Base-by-base conservation (phyloP, 495 filamentous ascomycete species). In the Staphylotrichum tortipilum region DNA sequence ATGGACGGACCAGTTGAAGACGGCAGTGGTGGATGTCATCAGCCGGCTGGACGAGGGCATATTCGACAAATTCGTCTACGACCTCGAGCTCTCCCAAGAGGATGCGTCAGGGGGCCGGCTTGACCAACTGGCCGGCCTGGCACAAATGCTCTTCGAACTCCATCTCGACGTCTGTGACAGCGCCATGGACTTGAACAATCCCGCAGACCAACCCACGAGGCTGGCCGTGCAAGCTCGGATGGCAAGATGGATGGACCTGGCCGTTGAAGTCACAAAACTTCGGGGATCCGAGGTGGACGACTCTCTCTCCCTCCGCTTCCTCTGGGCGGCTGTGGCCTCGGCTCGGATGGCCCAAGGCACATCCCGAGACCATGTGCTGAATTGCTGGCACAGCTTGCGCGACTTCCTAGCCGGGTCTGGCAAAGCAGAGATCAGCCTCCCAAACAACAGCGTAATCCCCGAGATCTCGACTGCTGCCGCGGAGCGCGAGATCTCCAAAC, bases 371-470 rank as follows among this genome's bases (percentile, higher is more conserved):
- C 84, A 94, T 57, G 71, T 89, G 21, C 68, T 95, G 15, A 72
- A 81, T 47, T 92, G 86, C 63, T 86, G 94, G 69, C 78, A 86
- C 51, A 88, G 74, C 31, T 56, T 80, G n/a, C 68, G 70, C n/a
- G 67, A 71, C 19, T 60, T 67, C 21, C 67, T 79, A 23, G 50
- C 52, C 24, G 62, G 63, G 24, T 65, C 67, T 22, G 52, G 60
- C 7, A 57, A 62, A 7, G 47, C 63, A 0, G 66, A 70, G 2
- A 81, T 97, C 47, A 72, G 71, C 33, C 75, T 98, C 7, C 81
- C 82, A 14, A 97, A 97, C 57, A 96, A 94, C 59, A 78, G 78
- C 1, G 75, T 86, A 34, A 95, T 99, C 82, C 82, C 89, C 1
- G 88, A 96, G 61, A 74, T 99, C 15, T 96, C 94, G 0, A 71